Base-by-base conservation (phyloP, 2,329 filamentous ascomycete species). In the Cytospora piceae region DNA sequence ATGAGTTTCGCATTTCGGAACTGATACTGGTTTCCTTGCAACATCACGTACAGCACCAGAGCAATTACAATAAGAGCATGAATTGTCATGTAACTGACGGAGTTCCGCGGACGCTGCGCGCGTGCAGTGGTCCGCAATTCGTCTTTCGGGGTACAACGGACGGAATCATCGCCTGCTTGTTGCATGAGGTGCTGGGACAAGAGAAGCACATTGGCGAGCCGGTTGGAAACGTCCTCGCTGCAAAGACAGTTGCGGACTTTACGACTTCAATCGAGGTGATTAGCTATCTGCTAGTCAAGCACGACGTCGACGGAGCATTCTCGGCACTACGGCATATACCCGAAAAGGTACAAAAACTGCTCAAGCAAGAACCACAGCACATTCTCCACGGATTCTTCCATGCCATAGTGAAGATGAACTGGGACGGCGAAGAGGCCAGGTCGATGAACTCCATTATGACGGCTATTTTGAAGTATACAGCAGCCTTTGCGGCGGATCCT, bases 321-420 rank as follows among this genome's bases (percentile, higher is more conserved):
- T 29, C 32, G 9, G 58, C 51, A 46, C 49, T 61, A 37, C 46
- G 58, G 15, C 58, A 24, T 24, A 31, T 61, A 12, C 58, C 58
- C 2, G 24, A 2, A 5, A 61, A 53, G n/a, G 22, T 61, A 53
- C 31, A 53, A 1, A 1, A 14, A 8, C 0, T 61, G 46, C 58
- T 61, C 15, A 46, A 51, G 17, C 29, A 61, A 17, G 58, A 61
- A 31, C 58, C 58, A 7, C 58, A 53, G 4, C 58, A 61, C 49
- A 51, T 37, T 12, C 24, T 61, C 22, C 46, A 61, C 14, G 58
- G 58, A 7, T 34, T 61, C 5, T 61, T 61, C 11, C 53, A 52
- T n/a, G 15, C 58, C 1, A 29, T 53, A 17, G 53, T 61, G 31
- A 61, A 61, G 49, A 39, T 61, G 58, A 53, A 29, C 17, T 61